Percentiles rank a stretch among this genome's conserved stretches.
phyloP scores from a whole-genome alignment of 768 basidiomycete species.

The Suillus subaureus region DNA sequence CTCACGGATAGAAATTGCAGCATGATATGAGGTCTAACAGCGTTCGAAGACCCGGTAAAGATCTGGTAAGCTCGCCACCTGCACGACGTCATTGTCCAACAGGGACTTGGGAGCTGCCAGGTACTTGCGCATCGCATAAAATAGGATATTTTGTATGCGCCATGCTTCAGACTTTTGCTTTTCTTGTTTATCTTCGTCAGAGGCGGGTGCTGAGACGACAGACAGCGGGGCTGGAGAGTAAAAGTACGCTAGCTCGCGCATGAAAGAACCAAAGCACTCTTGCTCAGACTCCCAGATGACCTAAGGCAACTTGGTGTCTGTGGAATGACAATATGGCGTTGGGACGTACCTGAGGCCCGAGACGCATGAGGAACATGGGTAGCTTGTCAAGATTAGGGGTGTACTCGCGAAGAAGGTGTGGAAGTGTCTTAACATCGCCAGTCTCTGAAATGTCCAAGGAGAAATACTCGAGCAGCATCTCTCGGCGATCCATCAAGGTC shows the following conservation, averaged over 20 bases:
- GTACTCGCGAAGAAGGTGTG: constrained; percentile 82
- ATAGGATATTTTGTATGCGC: constrained; percentile 91
- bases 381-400: constrained; percentile 90
- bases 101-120: constrained; percentile 66
- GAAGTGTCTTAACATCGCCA: constrained; percentile 75
- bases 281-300: constrained; percentile 87
- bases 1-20: not conserved
- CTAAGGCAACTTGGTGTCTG: constrained; percentile 39
- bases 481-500: constrained; percentile 60
- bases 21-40: constrained; percentile 49
- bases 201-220: constrained; percentile 18
- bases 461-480: constrained; percentile 95
- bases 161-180: constrained; percentile 61
- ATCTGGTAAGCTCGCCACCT: constrained; percentile 88
- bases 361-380: constrained; percentile 86
- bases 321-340: constrained; percentile 3
- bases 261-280: constrained; percentile 83
- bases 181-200: constrained; percentile 44
- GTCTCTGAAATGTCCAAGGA: constrained; percentile 67
- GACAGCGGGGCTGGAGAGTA: constrained; percentile 58
- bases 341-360: constrained; percentile 78
- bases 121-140: constrained; percentile 83
- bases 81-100: constrained; percentile 74
- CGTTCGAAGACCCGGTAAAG: constrained; percentile 95
- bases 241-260: constrained; percentile 91